Percentiles rank a stretch among this genome's conserved stretches.
Conservation (phyloP, 2,329 filamentous ascomycete species). For the Chaetomium sp. region DNA sequence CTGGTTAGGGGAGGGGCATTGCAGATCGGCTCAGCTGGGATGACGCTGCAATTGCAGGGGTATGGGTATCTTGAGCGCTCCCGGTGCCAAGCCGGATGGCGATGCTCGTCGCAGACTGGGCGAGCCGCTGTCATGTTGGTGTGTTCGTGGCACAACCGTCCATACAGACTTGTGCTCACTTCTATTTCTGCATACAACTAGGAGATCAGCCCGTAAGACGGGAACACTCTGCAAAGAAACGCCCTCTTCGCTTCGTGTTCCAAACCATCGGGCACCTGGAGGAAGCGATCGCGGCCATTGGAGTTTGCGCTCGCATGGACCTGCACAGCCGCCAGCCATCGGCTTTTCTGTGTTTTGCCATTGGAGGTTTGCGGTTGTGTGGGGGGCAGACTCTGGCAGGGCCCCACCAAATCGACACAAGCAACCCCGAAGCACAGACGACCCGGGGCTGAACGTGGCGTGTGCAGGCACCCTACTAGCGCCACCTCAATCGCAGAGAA, state of each 20-base stretch:
- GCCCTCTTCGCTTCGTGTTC: slow-evolving; percentile 13
- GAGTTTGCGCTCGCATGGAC: slow-evolving; percentile 2
- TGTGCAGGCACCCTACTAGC: background rate
- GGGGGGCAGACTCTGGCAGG: slow-evolving; percentile 8
- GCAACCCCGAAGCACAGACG: too few species aligned
- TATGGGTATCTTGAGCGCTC: slow-evolving; percentile 2
- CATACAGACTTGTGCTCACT: background rate
- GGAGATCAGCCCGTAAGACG: background rate
- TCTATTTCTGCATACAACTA: background rate
- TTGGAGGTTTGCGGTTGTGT: slow-evolving; percentile 6
- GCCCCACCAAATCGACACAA: slow-evolving; percentile 13
- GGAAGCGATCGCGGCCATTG: slow-evolving; percentile 3
- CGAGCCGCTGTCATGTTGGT: slow-evolving; percentile 9
- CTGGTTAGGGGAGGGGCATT: slow-evolving; percentile 18
- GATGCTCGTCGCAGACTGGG: slow-evolving; percentile 22
- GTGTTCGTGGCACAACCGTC: background rate
- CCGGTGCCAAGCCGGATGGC: slow-evolving; percentile 20
- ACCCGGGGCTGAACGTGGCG: background rate
- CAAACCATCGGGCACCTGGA: background rate
- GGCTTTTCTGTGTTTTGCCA: slow-evolving; percentile 23
- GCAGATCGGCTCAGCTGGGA: slow-evolving; percentile 31
- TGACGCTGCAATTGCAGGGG: slow-evolving; percentile 32
- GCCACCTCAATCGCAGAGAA: slow-evolving; percentile 10
- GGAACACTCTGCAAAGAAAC: background rate
- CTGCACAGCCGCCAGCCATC: slow-evolving; percentile 29